These are phyloP conservation scores for Hansenula lynferdii DNA, from an alignment of 1,139 yeast species.

Conservation along the genomic window DNA sequence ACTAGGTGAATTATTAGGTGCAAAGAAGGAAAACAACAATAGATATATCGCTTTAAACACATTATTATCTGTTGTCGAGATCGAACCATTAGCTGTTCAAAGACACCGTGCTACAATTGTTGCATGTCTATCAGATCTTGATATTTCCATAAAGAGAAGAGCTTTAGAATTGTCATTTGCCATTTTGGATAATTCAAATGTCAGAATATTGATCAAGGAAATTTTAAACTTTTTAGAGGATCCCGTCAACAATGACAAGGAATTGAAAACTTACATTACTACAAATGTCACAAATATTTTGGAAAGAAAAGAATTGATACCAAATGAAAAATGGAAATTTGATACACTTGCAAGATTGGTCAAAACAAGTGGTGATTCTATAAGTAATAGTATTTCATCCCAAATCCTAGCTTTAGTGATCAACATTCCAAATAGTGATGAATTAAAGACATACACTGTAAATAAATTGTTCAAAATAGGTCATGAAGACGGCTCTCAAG, in stretches of 20 bases:
- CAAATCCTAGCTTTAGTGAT: constrained; percentile 72
- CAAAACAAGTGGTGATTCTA: constrained; percentile 68
- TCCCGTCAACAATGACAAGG: constrained; percentile 39
- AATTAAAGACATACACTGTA: constrained; percentile 25
- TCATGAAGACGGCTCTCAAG: constrained; percentile 51
- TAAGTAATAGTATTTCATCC: constrained; percentile 69
- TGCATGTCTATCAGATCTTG: constrained; percentile 81
- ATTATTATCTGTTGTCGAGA: constrained; percentile 70
- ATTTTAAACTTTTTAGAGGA: constrained; percentile 67
- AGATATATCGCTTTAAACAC: constrained; percentile 92
- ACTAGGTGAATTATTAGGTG: constrained; percentile 77
- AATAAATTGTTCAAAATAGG: constrained; percentile 50
- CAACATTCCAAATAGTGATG: constrained; percentile 33
- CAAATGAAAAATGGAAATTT: constrained; percentile 71
- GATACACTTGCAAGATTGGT: constrained; percentile 74
- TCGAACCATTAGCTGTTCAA: constrained; percentile 92
- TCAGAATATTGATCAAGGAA: constrained; percentile 77
- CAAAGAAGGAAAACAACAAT: constrained; percentile 78
- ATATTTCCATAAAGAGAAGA: constrained; percentile 87
- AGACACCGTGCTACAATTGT: constrained; percentile 86
- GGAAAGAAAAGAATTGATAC: constrained; percentile 22
- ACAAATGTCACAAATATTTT: constrained; percentile 28
- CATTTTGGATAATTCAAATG: constrained; percentile 78
- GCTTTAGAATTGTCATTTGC: constrained; percentile 91
- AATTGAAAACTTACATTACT: constrained; percentile 28